These are phyloP conservation scores for Cyclotella kingstonii DNA, from an alignment of 108 stramenopile genomes.

Conservation along the genomic window DNA sequence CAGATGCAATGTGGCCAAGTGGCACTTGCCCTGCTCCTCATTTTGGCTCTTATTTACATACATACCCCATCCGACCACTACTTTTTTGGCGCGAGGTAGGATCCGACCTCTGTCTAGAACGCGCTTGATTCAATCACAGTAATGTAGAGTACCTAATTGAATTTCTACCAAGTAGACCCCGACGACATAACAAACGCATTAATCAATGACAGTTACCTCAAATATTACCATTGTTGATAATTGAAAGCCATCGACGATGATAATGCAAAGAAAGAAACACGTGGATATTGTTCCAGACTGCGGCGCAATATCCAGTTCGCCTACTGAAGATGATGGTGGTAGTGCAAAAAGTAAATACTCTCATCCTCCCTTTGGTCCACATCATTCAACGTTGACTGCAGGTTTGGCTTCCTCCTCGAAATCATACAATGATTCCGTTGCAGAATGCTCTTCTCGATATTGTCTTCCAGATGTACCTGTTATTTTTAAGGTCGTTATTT, in stretches of 20 bases:
- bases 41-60: too few relatives aligned
- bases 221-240: not conserved
- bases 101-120: too few relatives aligned
- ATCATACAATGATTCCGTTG: not conserved
- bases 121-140: too few relatives aligned
- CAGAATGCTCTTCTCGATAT: slow-evolving; percentile 3
- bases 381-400: too few relatives aligned
- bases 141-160: too few relatives aligned
- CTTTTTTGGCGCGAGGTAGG: too few relatives aligned
- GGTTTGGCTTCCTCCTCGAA: slow-evolving; percentile 1
- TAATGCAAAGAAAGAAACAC: slow-evolving; percentile 45
- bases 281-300: not conserved
- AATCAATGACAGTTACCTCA: too few relatives aligned
- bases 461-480: slow-evolving; percentile 31
- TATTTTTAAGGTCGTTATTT: slow-evolving; percentile 21
- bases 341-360: slow-evolving; percentile 21
- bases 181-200: too few relatives aligned
- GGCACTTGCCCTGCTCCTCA: too few relatives aligned
- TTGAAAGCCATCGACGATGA: not conserved
- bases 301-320: not conserved
- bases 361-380: slow-evolving; percentile 3
- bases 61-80: too few relatives aligned
- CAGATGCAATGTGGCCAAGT: too few relatives aligned
- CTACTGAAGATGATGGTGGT: slow-evolving; percentile 15
- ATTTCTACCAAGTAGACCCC: too few relatives aligned